A percentile compares a stretch with the other conserved stretches of the same genome.
These are phyloP conservation scores for Phytophthora fragariaefolia DNA, from an alignment of 352 stramenopile genomes.

Conservation along the genomic window DNA sequence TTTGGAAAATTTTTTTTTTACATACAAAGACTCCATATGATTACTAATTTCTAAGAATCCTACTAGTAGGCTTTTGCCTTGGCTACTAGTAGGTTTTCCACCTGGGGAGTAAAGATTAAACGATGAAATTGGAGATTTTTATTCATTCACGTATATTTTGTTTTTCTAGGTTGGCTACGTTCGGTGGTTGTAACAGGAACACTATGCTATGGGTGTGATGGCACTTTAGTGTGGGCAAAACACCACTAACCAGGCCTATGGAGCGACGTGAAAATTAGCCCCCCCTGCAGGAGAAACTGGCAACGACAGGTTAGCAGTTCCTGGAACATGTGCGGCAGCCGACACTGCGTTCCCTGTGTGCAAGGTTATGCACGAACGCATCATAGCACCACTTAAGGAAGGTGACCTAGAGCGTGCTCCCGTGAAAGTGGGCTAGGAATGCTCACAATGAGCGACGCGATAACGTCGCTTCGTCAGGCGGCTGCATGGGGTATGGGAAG, in stretches of 20 bases:
- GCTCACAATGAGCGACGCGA: slow-evolving; percentile 3
- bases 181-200: not conserved
- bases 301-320: not conserved
- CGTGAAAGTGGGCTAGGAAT: not conserved
- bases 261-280: not conserved
- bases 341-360: slow-evolving; percentile 2
- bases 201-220: slow-evolving; percentile 2
- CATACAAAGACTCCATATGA: not conserved
- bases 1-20: slow-evolving; percentile 3
- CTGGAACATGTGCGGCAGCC: not conserved
- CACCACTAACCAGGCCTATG: not conserved
- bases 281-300: slow-evolving; percentile 6
- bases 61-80: no score
- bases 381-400: slow-evolving; percentile 2
- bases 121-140: no score
- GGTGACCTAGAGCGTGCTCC: not conserved
- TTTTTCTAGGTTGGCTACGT: not conserved
- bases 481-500: not conserved
- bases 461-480: slow-evolving; percentile 1
- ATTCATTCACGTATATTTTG: not conserved
- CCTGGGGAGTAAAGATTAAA: no score
- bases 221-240: not conserved
- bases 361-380: not conserved
- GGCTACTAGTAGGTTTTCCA: no score
- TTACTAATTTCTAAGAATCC: not conserved